Percentiles rank a stretch among this genome's conserved stretches.
These are phyloP conservation scores for Solanum hybrid DNA, from an alignment of 305 asterid genomes.

Conservation along the genomic window DNA sequence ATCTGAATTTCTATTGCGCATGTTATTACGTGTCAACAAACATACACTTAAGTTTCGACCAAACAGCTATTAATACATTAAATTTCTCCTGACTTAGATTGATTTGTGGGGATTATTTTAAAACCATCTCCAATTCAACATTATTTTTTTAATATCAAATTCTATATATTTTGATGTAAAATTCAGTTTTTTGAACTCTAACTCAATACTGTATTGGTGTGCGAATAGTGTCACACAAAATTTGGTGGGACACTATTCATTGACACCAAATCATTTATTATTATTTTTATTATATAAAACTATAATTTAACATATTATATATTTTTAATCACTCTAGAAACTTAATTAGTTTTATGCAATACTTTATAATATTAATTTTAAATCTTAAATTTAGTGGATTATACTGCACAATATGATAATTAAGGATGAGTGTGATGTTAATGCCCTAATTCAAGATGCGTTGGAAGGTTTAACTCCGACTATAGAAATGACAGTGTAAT, in stretches of 20 bases:
- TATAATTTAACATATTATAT: not conserved
- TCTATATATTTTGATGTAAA: not conserved
- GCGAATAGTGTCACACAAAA: not conserved
- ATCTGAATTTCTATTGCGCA: too few species aligned
- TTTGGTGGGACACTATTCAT: not conserved
- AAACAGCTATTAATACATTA: too few species aligned
- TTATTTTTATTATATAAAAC: not conserved
- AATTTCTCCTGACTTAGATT: not conserved
- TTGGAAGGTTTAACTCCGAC: not conserved
- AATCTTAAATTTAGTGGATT: not conserved
- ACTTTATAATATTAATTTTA: too few species aligned
- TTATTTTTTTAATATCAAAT: not conserved
- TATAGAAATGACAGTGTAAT: not conserved
- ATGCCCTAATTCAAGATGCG: not conserved
- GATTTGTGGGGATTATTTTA: not conserved
- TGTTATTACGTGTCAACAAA: too few species aligned
- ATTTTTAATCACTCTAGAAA: not conserved
- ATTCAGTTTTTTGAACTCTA: not conserved
- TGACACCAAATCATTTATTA: not conserved
- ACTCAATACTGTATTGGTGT: not conserved
- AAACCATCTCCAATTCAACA: not conserved
- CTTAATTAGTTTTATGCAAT: not conserved
- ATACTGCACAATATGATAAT: not conserved
- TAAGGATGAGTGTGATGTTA: not conserved
- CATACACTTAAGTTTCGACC: not conserved